phyloP scores from a whole-genome alignment of 2,329 filamentous ascomycete species.

The Cryoendolithus antarcticus region DNA sequence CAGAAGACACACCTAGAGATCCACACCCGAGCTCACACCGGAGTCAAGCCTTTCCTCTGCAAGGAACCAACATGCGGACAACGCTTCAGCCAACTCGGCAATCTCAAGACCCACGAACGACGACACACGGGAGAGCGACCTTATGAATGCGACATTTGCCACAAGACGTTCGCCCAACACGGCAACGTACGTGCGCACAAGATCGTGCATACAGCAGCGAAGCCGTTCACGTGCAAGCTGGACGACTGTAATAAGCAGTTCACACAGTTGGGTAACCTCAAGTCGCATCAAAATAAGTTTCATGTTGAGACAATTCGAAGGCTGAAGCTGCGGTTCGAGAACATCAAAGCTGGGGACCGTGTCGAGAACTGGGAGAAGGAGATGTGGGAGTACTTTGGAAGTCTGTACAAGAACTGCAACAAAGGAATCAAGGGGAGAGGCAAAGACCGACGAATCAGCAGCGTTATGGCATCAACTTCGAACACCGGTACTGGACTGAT shows the following conservation, averaged over 20 bases:
- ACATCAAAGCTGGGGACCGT: conserved; percentile 46
- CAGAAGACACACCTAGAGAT: conserved; percentile 92
- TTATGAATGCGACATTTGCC: conserved; percentile 66
- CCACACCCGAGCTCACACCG: conserved; percentile 77
- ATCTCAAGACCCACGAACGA: conserved; percentile 82
- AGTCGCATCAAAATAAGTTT: conserved; percentile 93
- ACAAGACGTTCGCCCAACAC: conserved; percentile 71
- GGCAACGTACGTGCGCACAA: conserved; percentile 77
- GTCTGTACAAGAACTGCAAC: conserved; percentile 94
- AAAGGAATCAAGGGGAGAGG: conserved; percentile 96
- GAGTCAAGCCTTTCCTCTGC: conserved; percentile 82
- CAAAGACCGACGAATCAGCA: conserved; percentile 59
- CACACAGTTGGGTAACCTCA: conserved; percentile 82
- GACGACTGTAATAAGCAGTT: conserved; percentile 81
- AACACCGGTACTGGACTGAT: neutral
- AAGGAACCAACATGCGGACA: conserved; percentile 61
- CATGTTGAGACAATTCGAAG: conserved; percentile 61
- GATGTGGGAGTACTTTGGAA: conserved; percentile 72
- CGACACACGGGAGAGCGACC: conserved; percentile 81
- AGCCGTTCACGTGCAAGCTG: conserved; percentile 69
- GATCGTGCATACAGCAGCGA: conserved; percentile 64
- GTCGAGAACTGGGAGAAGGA: conserved; percentile 60
- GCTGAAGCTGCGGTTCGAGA: conserved; percentile 59
- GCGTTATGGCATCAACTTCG: conserved; percentile 6
- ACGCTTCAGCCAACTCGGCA: conserved; percentile 79